phyloP scores from a whole-genome alignment of 305 asterid genomes.

The Fraxinus ornus region DNA sequence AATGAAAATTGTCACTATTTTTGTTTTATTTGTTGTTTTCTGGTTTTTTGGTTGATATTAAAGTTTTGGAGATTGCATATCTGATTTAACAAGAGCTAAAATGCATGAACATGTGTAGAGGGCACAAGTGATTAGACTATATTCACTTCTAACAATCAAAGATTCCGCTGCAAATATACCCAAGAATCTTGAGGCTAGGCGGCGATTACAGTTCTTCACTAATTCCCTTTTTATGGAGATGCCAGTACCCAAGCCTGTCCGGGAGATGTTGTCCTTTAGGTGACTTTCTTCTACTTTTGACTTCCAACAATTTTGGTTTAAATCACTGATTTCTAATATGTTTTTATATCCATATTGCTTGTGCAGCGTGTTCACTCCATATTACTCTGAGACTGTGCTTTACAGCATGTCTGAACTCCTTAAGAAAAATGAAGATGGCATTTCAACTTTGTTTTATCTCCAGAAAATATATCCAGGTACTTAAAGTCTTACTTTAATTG shows the following conservation, averaged over 20 bases:
- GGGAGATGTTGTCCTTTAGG: constrained; percentile 96
- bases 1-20: not conserved
- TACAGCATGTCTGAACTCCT: constrained; percentile 95
- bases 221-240: constrained; percentile 97
- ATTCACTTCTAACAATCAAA: constrained; percentile 81
- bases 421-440: constrained; percentile 94
- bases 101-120: constrained; percentile 49
- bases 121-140: constrained; percentile 70
- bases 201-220: constrained; percentile 85
- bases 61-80: not conserved
- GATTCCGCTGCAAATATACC: constrained; percentile 93
- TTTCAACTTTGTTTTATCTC: constrained; percentile 91
- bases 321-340: constrained; percentile 4
- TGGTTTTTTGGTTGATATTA: constrained; percentile 1
- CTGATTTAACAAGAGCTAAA: constrained; percentile 24
- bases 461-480: constrained; percentile 97
- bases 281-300: constrained; percentile 24
- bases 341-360: constrained; percentile 19
- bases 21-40: constrained; percentile 15
- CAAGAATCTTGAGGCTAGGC: constrained; percentile 85
- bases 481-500: constrained; percentile 21
- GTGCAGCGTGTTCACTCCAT: constrained; percentile 96
- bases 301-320: constrained; percentile 3
- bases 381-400: constrained; percentile 92
- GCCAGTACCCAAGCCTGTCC: constrained; percentile 80